These are phyloP conservation scores for Rhododendron kiyosumense DNA, from an alignment of 148 eudicot genomes.

Conservation along the genomic window DNA sequence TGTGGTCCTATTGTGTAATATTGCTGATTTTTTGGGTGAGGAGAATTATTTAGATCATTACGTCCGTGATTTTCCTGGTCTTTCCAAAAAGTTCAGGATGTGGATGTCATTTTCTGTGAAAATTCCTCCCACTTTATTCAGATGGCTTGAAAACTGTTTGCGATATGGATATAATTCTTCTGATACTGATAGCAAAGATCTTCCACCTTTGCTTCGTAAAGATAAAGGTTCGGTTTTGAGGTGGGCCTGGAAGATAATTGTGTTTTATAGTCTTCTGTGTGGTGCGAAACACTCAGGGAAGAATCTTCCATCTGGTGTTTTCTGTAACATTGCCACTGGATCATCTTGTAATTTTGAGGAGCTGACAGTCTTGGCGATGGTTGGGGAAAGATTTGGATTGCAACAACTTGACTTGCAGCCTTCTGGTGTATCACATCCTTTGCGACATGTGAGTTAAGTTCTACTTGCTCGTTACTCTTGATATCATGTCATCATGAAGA, in stretches of 20 bases:
- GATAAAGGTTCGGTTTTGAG: slow-evolving; percentile 58
- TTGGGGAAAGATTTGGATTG: too few relatives aligned
- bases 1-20: slow-evolving; percentile 54
- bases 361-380: too few relatives aligned
- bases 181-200: slow-evolving; percentile 43
- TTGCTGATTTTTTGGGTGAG: slow-evolving; percentile 66
- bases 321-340: slow-evolving; percentile 68
- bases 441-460: too few relatives aligned
- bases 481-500: neutral
- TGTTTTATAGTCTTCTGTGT: slow-evolving; percentile 80
- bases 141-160: slow-evolving; percentile 92
- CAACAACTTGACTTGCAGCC: too few relatives aligned
- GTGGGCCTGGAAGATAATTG: slow-evolving; percentile 81
- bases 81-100: slow-evolving; percentile 32
- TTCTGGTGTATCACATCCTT: too few relatives aligned
- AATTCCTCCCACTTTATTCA: slow-evolving; percentile 74
- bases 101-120: slow-evolving; percentile 25
- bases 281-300: slow-evolving; percentile 56
- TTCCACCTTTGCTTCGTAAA: slow-evolving; percentile 68
- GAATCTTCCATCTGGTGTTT: slow-evolving; percentile 77
- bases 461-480: neutral
- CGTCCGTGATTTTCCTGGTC: slow-evolving; percentile 82
- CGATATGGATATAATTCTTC: slow-evolving; percentile 53
- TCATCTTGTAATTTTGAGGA: slow-evolving; percentile 48
- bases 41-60: slow-evolving; percentile 75